Evolutionary conservation across 768 basidiomycete species (phyloP), one percentile per base, ranked within the genome.

Genomic region (Favolaschia claudopus): DNA sequence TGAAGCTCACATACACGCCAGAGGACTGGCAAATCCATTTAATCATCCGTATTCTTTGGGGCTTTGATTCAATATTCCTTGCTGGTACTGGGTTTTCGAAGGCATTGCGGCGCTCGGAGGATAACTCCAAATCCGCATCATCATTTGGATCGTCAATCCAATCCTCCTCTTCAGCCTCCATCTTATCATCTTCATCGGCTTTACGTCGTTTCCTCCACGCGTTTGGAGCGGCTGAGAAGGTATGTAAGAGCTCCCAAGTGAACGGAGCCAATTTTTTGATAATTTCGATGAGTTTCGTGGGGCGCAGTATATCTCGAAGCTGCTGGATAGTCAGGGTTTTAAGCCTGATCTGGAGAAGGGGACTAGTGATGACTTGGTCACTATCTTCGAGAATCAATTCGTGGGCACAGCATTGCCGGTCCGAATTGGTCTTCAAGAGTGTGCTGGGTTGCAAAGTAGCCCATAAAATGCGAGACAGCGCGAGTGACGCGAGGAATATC

Each of bases 191-290:
- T 25, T n/a, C 9, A 24, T 33, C n/a, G 15, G 48, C n/a, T 7
- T 56, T 29, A n/a, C n/a, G n/a, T 8, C 48, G 22, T 13, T 29
- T 51, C 17, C 48, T 25, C 24, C 48, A 56, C 6, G n/a, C n/a
- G n/a, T 56, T 56, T 5, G 54, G 54, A 5, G 31, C 12, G 48
- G 48, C n/a, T n/a, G n/a, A n/a, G n/a, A n/a, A n/a, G n/a, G n/a
- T n/a, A n/a, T n/a, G n/a, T n/a, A n/a, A n/a, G 5, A 56, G 37
- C 5, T 27, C 15, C 37, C 37, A 56, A 22, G 48, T 48, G 31
- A 56, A 56, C 5, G 54, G 54, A 8, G 54, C 48, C 1, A 28
- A 12, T 15, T 19, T 15, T n/a, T 36, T 15, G 0, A 29, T 20
- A 13, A 29, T 56, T 15, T 22, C 34, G 15, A 34, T 15, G 17